Evolutionary conservation across 2,329 filamentous ascomycete species (phyloP).

Genomic region (Cladosporium sp.): DNA sequence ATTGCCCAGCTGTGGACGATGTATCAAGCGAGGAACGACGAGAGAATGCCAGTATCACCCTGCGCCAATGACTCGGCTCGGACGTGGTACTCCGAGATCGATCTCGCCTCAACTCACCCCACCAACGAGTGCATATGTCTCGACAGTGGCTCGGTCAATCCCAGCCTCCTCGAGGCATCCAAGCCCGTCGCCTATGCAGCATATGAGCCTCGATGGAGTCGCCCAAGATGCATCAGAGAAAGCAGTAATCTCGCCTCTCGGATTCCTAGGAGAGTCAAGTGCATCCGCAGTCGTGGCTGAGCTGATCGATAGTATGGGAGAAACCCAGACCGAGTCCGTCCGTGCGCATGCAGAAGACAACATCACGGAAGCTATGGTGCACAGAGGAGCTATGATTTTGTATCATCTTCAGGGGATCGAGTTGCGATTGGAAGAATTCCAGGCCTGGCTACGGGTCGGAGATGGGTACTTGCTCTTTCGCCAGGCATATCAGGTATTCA

Average conservation of each 20-base stretch:
- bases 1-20: slow-evolving; percentile 20
- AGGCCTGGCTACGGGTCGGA: background rate
- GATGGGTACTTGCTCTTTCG: background rate
- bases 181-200: slow-evolving; percentile 7
- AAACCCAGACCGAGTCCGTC: background rate
- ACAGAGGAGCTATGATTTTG: background rate
- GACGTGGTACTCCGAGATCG: background rate
- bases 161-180: background rate
- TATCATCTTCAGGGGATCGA: background rate
- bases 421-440: background rate
- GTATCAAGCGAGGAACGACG: slow-evolving; percentile 16
- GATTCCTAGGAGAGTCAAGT: slow-evolving; percentile 19
- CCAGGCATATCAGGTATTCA: background rate
- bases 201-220: slow-evolving; percentile 19
- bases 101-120: background rate
- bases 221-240: slow-evolving; percentile 2
- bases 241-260: slow-evolving; percentile 9
- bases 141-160: background rate
- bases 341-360: background rate
- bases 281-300: slow-evolving; percentile 21
- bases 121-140: background rate
- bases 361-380: background rate
- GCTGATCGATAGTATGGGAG: slow-evolving; percentile 20
- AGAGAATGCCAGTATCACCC: slow-evolving; percentile 22
- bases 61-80: slow-evolving; percentile 20